Conservation (phyloP, 2,329 filamentous ascomycete genomes). For the Penicillium brevicompactum region DNA sequence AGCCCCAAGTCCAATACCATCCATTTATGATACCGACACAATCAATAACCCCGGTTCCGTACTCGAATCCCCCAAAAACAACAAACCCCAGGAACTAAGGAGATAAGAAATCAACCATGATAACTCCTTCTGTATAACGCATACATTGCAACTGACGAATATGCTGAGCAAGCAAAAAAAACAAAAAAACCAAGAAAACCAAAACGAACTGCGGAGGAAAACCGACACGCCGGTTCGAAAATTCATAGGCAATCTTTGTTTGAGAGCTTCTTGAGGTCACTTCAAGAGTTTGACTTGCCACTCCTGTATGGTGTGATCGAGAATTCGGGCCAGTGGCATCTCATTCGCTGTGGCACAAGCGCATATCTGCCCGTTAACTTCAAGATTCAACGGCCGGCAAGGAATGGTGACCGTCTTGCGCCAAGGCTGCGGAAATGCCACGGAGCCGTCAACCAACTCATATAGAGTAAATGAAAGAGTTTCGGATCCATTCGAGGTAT, state of each 20-base stretch:
- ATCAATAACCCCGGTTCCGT: slow-evolving; percentile 2
- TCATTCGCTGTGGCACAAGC: neutral
- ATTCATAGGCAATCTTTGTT: neutral
- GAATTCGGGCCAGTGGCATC: neutral
- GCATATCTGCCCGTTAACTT: neutral
- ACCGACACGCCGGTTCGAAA: neutral
- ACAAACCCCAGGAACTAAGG: neutral
- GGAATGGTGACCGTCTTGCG: neutral
- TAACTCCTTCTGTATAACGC: slow-evolving; percentile 2
- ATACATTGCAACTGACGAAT: neutral
- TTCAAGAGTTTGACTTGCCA: neutral
- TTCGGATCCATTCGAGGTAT: neutral
- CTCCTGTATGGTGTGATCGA: neutral
- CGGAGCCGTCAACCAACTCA: neutral
- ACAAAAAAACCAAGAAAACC: neutral
- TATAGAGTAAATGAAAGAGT: neutral
- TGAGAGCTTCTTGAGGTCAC: neutral
- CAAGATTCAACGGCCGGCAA: neutral
- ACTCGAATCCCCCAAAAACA: neutral
- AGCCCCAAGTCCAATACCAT: slow-evolving; percentile 2
- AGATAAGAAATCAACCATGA: neutral
- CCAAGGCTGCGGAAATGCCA: neutral
- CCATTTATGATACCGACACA: slow-evolving; percentile 3
- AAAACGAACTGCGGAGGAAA: neutral
- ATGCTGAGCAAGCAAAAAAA: neutral